A percentile compares a stretch with the other conserved stretches of the same genome.
Conservation (phyloP, 2,329 filamentous ascomycete genomes). For the Sporothrix pseudoabietina region DNA sequence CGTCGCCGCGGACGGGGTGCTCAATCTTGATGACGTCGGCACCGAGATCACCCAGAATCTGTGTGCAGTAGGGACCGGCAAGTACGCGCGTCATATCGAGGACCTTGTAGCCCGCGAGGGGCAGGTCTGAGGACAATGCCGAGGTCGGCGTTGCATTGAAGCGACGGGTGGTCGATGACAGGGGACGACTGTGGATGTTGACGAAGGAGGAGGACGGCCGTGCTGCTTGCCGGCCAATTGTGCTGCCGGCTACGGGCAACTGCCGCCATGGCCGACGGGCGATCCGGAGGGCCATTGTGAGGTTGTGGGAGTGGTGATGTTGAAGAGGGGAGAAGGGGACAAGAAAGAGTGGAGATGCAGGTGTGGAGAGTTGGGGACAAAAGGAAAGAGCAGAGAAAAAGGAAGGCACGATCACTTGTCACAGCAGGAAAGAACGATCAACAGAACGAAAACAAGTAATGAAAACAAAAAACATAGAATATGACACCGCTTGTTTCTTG, state of each 20-base stretch:
- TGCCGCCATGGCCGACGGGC: neutral
- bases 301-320: neutral
- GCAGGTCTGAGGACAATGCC: constrained; percentile 46
- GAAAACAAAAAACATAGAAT: neutral
- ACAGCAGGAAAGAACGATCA: neutral
- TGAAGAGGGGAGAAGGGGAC: neutral
- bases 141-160: constrained; percentile 4
- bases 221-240: neutral
- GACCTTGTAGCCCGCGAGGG: constrained; percentile 83
- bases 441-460: neutral
- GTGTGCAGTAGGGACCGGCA: constrained; percentile 96
- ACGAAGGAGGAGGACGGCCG: neutral
- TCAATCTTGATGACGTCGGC: constrained; percentile 98
- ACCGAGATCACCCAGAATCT: constrained; percentile 92
- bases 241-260: neutral
- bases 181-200: neutral
- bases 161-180: constrained; percentile 2
- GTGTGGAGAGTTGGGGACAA: neutral
- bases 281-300: neutral
- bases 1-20: constrained; percentile 86
- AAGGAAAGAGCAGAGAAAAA: neutral
- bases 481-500: neutral
- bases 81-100: constrained; percentile 96
- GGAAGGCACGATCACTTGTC: neutral
- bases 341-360: neutral